These are phyloP conservation scores for Heliamphora exappendiculata DNA, from an alignment of 148 eudicot species.

Conservation along the genomic window DNA sequence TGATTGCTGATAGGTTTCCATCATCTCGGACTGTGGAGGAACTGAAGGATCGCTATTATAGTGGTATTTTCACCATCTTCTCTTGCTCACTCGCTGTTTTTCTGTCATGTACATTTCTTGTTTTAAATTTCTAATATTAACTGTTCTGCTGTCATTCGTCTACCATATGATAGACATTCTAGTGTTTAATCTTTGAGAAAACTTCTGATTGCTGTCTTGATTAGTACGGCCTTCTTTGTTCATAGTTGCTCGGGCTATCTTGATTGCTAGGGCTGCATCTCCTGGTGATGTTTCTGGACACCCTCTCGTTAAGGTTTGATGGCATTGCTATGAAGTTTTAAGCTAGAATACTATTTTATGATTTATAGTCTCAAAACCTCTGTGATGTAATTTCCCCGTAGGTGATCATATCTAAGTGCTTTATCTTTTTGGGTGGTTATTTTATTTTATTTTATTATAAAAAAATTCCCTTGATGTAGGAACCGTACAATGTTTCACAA, in stretches of 20 bases:
- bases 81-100: conserved; percentile 8
- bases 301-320: conserved; percentile 71
- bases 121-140: neutral
- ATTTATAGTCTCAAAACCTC: neutral
- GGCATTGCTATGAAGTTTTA: neutral
- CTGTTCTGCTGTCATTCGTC: conserved; percentile 1
- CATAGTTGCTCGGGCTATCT: conserved; percentile 59
- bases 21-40: conserved; percentile 74
- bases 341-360: neutral
- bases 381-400: neutral
- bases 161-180: neutral
- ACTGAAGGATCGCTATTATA: conserved; percentile 81
- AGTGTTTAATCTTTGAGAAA: neutral
- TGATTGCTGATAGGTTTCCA: conserved; percentile 81
- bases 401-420: neutral
- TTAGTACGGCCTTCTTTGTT: conserved; percentile 1
- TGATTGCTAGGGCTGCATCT: conserved; percentile 78
- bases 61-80: conserved; percentile 39
- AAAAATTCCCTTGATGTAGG: conserved; percentile 33
- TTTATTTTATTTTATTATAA: neutral
- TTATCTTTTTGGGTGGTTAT: too few relatives aligned
- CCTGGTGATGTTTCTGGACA: conserved; percentile 68
- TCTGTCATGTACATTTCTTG: neutral
- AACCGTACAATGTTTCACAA: conserved; percentile 71
- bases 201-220: conserved; percentile 9